Base-by-base conservation (phyloP, 1,139 yeast species). In the Hemisphaericaspora xylofermentans region DNA sequence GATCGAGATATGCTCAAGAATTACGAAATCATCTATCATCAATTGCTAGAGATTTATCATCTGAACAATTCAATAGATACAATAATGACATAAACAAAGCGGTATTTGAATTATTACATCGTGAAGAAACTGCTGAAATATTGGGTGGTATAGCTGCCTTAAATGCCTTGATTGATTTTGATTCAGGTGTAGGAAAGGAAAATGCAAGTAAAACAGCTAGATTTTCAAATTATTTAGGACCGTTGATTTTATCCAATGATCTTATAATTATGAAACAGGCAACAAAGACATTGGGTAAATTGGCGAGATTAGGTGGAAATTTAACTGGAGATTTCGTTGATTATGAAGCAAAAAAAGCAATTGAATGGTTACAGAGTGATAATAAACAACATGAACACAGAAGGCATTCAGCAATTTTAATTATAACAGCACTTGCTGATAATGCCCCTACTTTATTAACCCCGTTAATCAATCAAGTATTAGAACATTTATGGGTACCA, bases 131-230 rank as follows among this genome's bases (percentile, higher is more conserved):
- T 1, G 65, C 74, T 25, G 89, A 85, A 49, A 83, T 87, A 48
- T 74, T 91, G 31, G 98, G 98, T 9, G 98, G 97, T 28, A 84
- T 91, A 30, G 78, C 88, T 13, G 98, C 97, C 7, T 84, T 93
- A 45, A 94, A 88, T 61, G 82, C 94, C 12, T 74, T 93, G 49
- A 87, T 93, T 42, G 89, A 84, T 49, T 84, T 84, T 54, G 93
- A 87, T 56, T 65, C 78, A 8, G 76, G 80, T 1, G 70, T 74
- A 8, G 72, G 76, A 3, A 91, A 84, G 52, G 95, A 88, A 53
- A 79, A 84, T 52, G 89, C 95, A 21, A 88, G 88, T 40, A 91
- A 88, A 61, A 88, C 95, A 2, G 88, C 97, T 5, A 71, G 98
- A 48, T 82, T 88, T 57, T 94, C 96, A 17, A 91, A 88, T 53